Evolutionary conservation across 306 rosid genomes (phyloP).

Genomic region (Chamaecrista fasciculata): DNA sequence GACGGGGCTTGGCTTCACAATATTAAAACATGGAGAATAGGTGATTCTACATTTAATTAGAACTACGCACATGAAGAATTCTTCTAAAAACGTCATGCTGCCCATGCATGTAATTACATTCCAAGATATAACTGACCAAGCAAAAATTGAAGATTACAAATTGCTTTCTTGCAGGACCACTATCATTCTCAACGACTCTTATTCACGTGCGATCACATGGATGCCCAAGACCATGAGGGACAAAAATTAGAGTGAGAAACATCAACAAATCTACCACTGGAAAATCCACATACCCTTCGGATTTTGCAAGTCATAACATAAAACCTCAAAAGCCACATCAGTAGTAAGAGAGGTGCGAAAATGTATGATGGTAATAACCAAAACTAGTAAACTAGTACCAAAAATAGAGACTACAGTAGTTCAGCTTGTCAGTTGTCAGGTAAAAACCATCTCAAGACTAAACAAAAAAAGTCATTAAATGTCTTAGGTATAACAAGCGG

Average conservation of each 20-base stretch:
- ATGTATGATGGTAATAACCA: neutral
- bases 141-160: neutral
- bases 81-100: neutral
- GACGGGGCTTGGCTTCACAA: neutral
- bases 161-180: slow-evolving; percentile 28
- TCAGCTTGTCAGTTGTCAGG: neutral
- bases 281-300: neutral
- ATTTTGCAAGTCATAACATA: neutral
- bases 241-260: neutral
- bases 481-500: neutral
- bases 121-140: neutral
- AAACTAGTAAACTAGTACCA: neutral
- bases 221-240: neutral
- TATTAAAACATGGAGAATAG: slow-evolving; percentile 9
- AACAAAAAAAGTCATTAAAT: neutral
- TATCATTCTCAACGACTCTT: slow-evolving; percentile 16
- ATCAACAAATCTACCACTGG: neutral
- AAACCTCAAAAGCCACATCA: neutral
- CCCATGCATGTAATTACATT: neutral
- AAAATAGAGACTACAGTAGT: neutral
- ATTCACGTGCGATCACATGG: slow-evolving; percentile 32
- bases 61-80: neutral
- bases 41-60: neutral
- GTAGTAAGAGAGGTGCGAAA: neutral
- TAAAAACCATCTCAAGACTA: neutral